Percentiles rank a stretch among this genome's conserved stretches.
Conservation (phyloP, 2,329 filamentous ascomycete genomes). For the Ceratocystis eucalypticola region DNA sequence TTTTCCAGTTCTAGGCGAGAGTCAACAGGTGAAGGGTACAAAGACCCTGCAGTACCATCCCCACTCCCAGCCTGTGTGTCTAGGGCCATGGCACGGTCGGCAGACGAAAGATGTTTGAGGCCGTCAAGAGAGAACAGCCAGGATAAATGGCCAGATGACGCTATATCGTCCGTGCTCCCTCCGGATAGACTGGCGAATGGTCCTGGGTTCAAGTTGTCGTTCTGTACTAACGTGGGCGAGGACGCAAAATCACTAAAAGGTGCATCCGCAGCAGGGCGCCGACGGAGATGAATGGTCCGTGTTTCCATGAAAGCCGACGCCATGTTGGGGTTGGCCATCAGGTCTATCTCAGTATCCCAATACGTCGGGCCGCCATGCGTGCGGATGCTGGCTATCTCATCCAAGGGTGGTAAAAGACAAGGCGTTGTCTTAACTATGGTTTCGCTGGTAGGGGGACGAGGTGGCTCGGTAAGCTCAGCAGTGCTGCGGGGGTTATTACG, state of each 20-base stretch:
- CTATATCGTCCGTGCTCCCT: too few species aligned
- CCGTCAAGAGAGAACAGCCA: conserved; percentile 58
- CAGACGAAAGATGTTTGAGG: conserved; percentile 43
- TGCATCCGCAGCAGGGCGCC: conserved; percentile 53
- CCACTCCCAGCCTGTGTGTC: conserved; percentile 37
- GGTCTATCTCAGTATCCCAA: conserved; percentile 72
- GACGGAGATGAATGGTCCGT: conserved; percentile 61
- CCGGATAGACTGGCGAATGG: background rate
- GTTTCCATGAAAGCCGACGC: conserved; percentile 47
- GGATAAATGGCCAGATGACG: conserved; percentile 41
- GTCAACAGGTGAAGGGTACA: conserved; percentile 42
- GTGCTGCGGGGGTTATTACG: background rate
- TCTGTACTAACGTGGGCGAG: background rate
- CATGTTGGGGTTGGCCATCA: conserved; percentile 48
- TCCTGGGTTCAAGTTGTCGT: background rate
- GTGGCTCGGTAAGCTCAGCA: conserved; percentile 22
- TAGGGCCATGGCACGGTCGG: conserved; percentile 53
- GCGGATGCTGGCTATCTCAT: conserved; percentile 45
- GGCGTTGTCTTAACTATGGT: conserved; percentile 36
- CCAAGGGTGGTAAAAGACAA: conserved; percentile 50
- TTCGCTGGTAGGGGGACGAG: background rate
- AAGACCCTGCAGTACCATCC: conserved; percentile 30
- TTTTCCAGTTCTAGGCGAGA: conserved; percentile 53
- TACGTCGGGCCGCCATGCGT: conserved; percentile 52
- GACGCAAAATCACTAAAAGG: conserved; percentile 37